Base-by-base conservation (phyloP, 495 filamentous ascomycete genomes). In the Ascodesmis nigricans region DNA sequence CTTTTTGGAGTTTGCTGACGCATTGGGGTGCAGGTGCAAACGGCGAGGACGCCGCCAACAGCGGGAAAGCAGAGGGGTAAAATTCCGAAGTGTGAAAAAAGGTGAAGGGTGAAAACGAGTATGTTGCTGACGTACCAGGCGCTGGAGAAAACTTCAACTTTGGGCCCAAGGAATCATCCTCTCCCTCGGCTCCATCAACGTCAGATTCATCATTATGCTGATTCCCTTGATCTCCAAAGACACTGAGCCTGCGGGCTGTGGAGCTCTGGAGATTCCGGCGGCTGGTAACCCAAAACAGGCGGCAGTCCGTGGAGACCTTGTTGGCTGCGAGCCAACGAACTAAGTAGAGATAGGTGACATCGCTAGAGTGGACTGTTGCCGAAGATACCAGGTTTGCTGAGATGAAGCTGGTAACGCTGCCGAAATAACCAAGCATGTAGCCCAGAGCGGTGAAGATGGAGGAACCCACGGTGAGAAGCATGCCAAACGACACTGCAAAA, bases 61-160 rank as follows among this genome's bases (percentile, higher is more conserved):
- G n/a, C n/a, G n/a, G n/a, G n/a, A 25, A 25, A 25, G 11, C 6
- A 25, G 23, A 11, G 6, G 23, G 31, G 21, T 18, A 8, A 15
- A 31, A 4, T 18, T 17, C 16, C 7, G 31, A 13, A 21, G 31
- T 33, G 13, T 15, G 14, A 14, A 31, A 15, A 15, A 8, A 14
- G 28, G 7, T 8, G 28, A 14, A 31, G 28, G 14, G 48, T 21
- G 6, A 7, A 28, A 45, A 31, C 11, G 4, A 24, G 30, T 38
- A 7, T 13, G 17, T 10, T 29, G 25, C 23, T 16, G 16, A 49
- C 46, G 26, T 47, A 52, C 49, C 49, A 31, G 49, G 48, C 10
- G 49, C 47, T 33, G 49, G 48, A 26, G 46, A 42, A 32, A 52
- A 52, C 29, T 51, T 52, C 36, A 52, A 36, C 30, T 52, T 52